Conservation (phyloP, 495 filamentous ascomycete genomes). For the Penicillium diatomitis region DNA sequence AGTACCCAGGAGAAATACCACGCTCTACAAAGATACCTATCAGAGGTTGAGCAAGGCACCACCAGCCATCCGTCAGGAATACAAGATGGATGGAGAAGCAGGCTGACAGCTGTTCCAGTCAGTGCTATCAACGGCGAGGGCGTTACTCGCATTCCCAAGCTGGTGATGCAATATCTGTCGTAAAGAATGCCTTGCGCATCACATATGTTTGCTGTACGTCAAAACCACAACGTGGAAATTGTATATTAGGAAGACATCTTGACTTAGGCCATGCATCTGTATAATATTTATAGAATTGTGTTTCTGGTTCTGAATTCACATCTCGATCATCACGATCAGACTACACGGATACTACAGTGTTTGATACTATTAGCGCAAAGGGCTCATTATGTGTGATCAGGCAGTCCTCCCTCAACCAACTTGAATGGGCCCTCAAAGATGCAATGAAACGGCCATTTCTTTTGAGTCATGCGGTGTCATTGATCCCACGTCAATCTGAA, state of each 20-base stretch:
- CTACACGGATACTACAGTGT: too few species aligned
- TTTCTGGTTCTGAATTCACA: too few species aligned
- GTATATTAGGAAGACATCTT: conserved; percentile 13
- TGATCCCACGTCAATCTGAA: too few species aligned
- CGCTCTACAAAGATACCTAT: conserved; percentile 57
- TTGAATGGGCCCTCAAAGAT: too few species aligned
- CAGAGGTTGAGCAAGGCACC: conserved; percentile 45
- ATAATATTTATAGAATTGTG: too few species aligned
- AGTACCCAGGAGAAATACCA: conserved; percentile 70
- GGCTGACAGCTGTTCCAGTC: conserved; percentile 66
- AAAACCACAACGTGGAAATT: neutral
- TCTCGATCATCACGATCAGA: too few species aligned
- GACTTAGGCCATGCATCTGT: conserved; percentile 1
- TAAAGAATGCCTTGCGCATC: neutral
- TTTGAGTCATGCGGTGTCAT: too few species aligned
- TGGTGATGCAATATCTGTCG: conserved; percentile 68
- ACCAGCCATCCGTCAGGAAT: conserved; percentile 63
- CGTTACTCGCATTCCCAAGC: conserved; percentile 64
- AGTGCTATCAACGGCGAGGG: conserved; percentile 83
- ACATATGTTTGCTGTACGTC: too few species aligned
- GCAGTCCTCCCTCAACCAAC: too few species aligned
- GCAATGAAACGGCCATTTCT: too few species aligned
- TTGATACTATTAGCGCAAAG: too few species aligned
- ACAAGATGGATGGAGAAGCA: conserved; percentile 55
- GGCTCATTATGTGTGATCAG: too few species aligned